These are phyloP conservation scores for Cucurbita ficifolia DNA, from an alignment of 306 rosid genomes.

Conservation along the genomic window DNA sequence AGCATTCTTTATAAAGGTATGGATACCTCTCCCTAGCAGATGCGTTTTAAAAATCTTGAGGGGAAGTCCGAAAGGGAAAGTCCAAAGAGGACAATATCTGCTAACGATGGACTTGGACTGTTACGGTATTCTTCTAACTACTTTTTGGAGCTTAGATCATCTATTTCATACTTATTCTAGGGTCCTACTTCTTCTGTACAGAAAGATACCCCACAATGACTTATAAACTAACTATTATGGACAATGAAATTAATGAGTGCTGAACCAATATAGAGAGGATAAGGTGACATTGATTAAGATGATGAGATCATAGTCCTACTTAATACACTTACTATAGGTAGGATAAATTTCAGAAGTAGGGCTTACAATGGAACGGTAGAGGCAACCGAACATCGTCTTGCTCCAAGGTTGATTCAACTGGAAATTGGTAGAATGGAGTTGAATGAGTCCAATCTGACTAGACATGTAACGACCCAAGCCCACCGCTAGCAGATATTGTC, in stretches of 20 bases:
- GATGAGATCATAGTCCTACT: background rate
- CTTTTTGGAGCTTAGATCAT: background rate
- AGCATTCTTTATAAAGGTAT: too few species aligned
- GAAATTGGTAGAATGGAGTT: background rate
- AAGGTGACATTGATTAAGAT: background rate
- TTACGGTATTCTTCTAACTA: background rate
- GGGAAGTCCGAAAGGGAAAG: too few species aligned
- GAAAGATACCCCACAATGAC: background rate
- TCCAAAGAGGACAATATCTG: too few species aligned
- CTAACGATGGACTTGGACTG: too few species aligned
- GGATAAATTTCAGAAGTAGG: background rate
- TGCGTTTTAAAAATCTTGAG: too few species aligned
- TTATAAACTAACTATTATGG: background rate
- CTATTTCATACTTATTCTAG: background rate
- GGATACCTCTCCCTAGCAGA: too few species aligned
- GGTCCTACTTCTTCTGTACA: background rate
- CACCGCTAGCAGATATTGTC: too few species aligned
- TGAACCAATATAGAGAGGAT: background rate
- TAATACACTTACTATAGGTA: background rate
- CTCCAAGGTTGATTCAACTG: background rate
- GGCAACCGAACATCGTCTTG: background rate
- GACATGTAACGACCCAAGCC: too few species aligned
- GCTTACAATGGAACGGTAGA: background rate
- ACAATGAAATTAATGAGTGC: background rate
- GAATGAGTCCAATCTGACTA: background rate